Evolutionary conservation across 2,329 filamentous ascomycete genomes (phyloP).

Genomic region (Fusarium sp.): DNA sequence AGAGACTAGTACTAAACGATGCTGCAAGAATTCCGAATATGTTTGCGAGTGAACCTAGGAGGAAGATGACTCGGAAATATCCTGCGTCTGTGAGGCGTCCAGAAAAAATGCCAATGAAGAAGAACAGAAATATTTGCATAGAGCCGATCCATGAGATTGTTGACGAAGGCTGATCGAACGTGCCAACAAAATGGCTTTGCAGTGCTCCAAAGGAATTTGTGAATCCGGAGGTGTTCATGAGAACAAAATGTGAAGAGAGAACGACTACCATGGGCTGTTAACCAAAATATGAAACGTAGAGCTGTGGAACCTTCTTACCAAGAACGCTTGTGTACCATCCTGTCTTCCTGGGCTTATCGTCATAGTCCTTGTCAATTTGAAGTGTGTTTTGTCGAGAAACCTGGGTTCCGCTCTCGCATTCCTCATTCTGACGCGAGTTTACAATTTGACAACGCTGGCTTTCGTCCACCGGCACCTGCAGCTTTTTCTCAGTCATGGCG

Average conservation of each 20-base stretch:
- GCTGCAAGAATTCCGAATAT: background rate
- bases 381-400: accelerated
- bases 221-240: constrained; percentile 7
- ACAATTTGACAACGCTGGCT: background rate
- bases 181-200: background rate
- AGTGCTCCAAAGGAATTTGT: constrained; percentile 9
- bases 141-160: constrained; percentile 5
- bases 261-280: background rate
- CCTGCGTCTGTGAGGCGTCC: background rate
- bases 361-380: accelerated
- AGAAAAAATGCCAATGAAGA: background rate
- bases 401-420: background rate
- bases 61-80: background rate
- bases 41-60: background rate
- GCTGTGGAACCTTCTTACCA: background rate
- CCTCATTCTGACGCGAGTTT: background rate
- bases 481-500: background rate
- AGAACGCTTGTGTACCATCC: background rate
- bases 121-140: background rate
- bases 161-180: background rate
- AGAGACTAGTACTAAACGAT: background rate
- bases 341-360: accelerated
- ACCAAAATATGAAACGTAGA: accelerated
- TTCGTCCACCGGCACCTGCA: background rate
- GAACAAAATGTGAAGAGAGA: background rate